Evolutionary conservation across 2,329 filamentous ascomycete species (phyloP).

Genomic region (Phyllosticta ampelicida): DNA sequence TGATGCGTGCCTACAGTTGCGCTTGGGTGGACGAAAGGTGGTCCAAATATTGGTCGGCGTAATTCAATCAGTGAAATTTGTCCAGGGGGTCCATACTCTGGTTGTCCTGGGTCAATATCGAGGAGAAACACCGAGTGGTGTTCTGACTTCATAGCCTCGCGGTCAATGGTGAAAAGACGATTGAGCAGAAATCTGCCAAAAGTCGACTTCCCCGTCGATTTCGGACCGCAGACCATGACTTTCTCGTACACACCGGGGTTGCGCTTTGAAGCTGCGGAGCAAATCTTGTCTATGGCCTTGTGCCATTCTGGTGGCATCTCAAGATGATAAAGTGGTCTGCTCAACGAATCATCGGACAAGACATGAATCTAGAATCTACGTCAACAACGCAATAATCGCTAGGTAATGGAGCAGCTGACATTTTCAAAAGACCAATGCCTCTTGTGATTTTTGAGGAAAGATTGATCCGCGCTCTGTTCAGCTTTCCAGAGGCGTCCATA

Average conservation of each 20-base stretch:
- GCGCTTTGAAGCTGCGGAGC: constrained; percentile 20
- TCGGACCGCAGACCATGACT: constrained; percentile 57
- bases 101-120: constrained; percentile 68
- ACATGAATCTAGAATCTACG: constrained; percentile 3
- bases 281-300: constrained; percentile 15
- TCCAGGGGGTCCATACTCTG: constrained; percentile 61
- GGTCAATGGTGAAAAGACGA: constrained; percentile 45
- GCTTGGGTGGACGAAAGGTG: constrained; percentile 53
- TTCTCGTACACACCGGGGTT: constrained; percentile 17
- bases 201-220: constrained; percentile 66
- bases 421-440: constrained; percentile 6
- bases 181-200: constrained; percentile 59
- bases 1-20: constrained; percentile 16
- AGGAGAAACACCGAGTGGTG: constrained; percentile 45
- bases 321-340: constrained; percentile 6
- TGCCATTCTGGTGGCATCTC: constrained; percentile 7
- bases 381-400: neutral
- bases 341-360: constrained; percentile 4
- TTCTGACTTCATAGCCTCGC: constrained; percentile 12
- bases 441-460: constrained; percentile 2
- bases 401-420: neutral
- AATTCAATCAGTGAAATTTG: constrained; percentile 58
- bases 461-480: constrained; percentile 12
- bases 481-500: constrained; percentile 59
- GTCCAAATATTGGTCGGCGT: constrained; percentile 50